A percentile compares a stretch with the other conserved stretches of the same genome.
These are phyloP conservation scores for Hibiscus mutabilis DNA, from an alignment of 345 rosid species.

Conservation along the genomic window DNA sequence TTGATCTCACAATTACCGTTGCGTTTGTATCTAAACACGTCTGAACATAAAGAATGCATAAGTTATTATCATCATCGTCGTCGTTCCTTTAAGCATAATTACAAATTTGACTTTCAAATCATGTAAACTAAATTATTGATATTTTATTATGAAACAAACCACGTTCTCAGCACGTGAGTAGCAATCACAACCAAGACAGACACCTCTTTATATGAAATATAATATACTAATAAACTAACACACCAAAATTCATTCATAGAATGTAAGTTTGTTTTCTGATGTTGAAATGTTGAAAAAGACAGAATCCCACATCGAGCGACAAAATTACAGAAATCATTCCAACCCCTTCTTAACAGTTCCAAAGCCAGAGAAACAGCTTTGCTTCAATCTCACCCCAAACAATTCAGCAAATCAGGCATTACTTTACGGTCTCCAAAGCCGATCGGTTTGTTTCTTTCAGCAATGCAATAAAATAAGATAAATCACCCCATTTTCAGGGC, in stretches of 20 bases:
- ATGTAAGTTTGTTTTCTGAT: not conserved
- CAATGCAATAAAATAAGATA: not conserved
- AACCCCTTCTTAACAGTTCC: not conserved
- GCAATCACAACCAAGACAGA: not conserved
- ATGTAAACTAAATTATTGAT: not conserved
- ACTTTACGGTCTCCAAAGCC: not conserved
- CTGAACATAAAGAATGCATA: not conserved
- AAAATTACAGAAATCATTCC: not conserved
- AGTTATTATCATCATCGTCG: not conserved
- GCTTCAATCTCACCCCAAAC: not conserved
- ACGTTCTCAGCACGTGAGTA: not conserved
- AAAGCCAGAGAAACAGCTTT: constrained; percentile 2
- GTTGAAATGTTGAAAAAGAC: not conserved
- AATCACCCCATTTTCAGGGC: not conserved
- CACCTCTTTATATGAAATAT: not conserved
- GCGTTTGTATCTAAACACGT: too few relatives aligned
- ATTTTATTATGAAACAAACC: not conserved
- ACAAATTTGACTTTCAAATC: too few relatives aligned
- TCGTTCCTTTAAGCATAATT: not conserved
- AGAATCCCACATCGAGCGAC: not conserved
- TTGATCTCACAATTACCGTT: too few relatives aligned
- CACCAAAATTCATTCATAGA: not conserved
- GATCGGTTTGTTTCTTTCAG: not conserved
- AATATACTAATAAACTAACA: not conserved
- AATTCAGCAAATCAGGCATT: not conserved